phyloP scores from a whole-genome alignment of 2,329 filamentous ascomycete species.

The Diplodia intermedia region DNA sequence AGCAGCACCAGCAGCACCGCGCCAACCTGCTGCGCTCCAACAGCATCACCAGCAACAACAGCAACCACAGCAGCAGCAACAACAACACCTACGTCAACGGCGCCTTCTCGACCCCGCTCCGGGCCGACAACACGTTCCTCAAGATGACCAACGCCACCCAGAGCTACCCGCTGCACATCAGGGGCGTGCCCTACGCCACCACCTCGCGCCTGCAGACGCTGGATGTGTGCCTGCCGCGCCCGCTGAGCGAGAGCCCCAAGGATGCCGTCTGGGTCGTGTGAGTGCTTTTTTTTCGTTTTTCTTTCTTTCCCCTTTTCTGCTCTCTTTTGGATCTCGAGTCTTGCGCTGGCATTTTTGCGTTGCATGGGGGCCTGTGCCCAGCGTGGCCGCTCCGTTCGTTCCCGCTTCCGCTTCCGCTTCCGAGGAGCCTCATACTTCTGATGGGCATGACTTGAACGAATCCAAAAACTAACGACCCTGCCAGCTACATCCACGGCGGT shows the following conservation, averaged over 20 bases:
- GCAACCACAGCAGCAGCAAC: not conserved
- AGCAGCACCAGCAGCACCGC: conserved; percentile 5
- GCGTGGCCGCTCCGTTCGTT: not conserved
- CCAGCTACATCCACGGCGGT: conserved; percentile 57
- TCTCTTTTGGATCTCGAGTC: too few species aligned
- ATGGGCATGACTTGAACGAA: not conserved
- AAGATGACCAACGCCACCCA: conserved; percentile 16
- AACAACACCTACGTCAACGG: not conserved
- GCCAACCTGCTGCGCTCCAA: not conserved
- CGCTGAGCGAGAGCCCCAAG: conserved; percentile 37
- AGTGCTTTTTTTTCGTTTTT: conserved; percentile 24
- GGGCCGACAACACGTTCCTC: conserved; percentile 26
- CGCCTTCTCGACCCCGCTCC: conserved; percentile 5
- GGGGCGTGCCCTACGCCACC: conserved; percentile 42
- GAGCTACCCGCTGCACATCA: conserved; percentile 35
- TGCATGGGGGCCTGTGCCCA: not conserved
- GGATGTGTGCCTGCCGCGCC: conserved; percentile 51
- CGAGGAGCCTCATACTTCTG: not conserved
- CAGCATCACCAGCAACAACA: not conserved
- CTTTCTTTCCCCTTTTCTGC: not conserved
- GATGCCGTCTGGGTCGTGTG: conserved; percentile 47
- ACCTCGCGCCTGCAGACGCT: conserved; percentile 50
- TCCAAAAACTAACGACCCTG: conserved; percentile 1
- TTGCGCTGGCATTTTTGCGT: not conserved
- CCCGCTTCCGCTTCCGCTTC: conserved; percentile 25